phyloP scores from a whole-genome alignment of 805 yeast genomes.

The Metschnikowia cerradonensis region DNA sequence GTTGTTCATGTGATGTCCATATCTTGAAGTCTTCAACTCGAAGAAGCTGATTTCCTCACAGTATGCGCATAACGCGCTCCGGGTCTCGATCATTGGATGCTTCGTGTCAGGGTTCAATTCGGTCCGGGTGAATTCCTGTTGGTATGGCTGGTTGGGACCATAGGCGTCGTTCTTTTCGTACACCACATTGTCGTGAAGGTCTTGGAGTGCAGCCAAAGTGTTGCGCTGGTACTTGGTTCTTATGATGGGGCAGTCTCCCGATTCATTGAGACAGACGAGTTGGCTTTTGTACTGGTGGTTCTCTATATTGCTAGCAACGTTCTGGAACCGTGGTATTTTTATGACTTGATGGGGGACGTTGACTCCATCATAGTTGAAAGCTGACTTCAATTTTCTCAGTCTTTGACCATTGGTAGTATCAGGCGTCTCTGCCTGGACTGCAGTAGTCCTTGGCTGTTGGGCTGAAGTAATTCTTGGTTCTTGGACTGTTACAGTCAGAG shows the following conservation, averaged over 20 bases:
- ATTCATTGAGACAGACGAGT: conserved; percentile 6
- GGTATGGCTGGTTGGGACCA: conserved; percentile 12
- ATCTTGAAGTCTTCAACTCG: conserved; percentile 30
- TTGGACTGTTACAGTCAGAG: too few species aligned
- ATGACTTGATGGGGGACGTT: not conserved
- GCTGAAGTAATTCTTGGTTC: too few species aligned
- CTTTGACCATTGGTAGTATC: not conserved
- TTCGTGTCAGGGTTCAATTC: conserved; percentile 9
- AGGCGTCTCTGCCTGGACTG: not conserved
- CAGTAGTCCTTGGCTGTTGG: too few species aligned
- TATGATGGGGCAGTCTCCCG: conserved; percentile 7
- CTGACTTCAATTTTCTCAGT: not conserved
- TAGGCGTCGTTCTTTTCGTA: conserved; percentile 12
- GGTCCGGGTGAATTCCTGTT: conserved; percentile 17
- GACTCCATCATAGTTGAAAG: conserved; percentile 7
- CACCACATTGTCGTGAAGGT: conserved; percentile 5
- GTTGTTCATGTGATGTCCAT: conserved; percentile 33
- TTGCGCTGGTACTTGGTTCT: conserved; percentile 9
- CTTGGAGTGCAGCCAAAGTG: conserved; percentile 4
- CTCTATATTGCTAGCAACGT: not conserved
- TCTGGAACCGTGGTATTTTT: conserved; percentile 1
- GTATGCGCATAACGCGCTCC: conserved; percentile 34
- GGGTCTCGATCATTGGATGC: conserved; percentile 16
- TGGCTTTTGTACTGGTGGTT: not conserved
- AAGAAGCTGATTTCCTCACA: conserved; percentile 27